Evolutionary conservation across 257 asterid genomes (phyloP).

Genomic region (Salvia rosmarinus): DNA sequence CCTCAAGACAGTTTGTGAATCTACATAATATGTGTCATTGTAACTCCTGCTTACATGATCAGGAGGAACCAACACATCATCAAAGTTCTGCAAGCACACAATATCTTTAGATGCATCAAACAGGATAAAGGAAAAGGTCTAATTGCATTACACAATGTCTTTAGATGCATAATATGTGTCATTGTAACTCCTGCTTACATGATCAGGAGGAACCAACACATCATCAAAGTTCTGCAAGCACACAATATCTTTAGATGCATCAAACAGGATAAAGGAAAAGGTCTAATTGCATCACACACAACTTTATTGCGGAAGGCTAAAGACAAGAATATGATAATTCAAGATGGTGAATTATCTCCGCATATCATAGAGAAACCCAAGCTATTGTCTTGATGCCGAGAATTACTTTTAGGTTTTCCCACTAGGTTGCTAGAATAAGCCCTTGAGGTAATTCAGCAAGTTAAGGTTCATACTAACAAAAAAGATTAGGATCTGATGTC

Average conservation of each 20-base stretch:
- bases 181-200: conserved; percentile 75
- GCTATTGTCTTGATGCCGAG: conserved; percentile 9
- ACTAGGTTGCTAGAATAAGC: conserved; percentile 2
- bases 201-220: conserved; percentile 96
- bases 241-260: conserved; percentile 26
- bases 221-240: conserved; percentile 91
- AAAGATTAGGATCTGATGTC: not conserved
- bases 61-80: conserved; percentile 95
- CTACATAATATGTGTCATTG: conserved; percentile 92
- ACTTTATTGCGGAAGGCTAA: not conserved
- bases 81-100: conserved; percentile 77
- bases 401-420: not conserved
- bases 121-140: conserved; percentile 4
- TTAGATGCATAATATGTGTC: conserved; percentile 95
- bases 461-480: not conserved
- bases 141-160: no score
- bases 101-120: conserved; percentile 22
- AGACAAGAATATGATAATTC: conserved; percentile 12
- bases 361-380: not conserved
- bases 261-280: conserved; percentile 8
- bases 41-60: conserved; percentile 81
- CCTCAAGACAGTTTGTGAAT: conserved; percentile 88
- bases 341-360: not conserved
- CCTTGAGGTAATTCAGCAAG: conserved; percentile 1
- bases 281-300: conserved; percentile 2